Evolutionary conservation across 331 rosid genomes (phyloP), one percentile per base, ranked within the genome.

Genomic region (Malus hybrid): DNA sequence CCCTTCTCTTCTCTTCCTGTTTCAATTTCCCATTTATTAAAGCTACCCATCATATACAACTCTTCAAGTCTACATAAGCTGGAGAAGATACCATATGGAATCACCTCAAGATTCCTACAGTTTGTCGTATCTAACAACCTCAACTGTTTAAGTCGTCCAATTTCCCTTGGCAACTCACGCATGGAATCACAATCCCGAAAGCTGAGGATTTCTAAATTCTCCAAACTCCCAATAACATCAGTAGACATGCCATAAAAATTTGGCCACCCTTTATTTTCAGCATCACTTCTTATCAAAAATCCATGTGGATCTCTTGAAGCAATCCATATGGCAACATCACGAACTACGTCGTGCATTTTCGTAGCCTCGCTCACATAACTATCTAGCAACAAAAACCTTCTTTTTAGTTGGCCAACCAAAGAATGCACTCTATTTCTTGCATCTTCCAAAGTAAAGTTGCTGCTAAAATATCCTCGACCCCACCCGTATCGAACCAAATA

Each of bases 161-260:
- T 56, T 9, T 56, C 62, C 26, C 3, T n/a, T 1, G 62, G 29
- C 29, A 56, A 56, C 62, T n/a, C 29, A 6, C 5, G 4, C 2
- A 20, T n/a, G 0, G 0, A 1, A n/a, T 0, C 0, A 5, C 62
- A 20, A 3, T 1, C 0, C 0, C 58, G 58, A 56, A 56, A 56
- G 62, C 62, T 56, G 29, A 56, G 62, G 62, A 56, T 20, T 24
- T 56, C 62, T 56, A 20, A 8, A 18, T 56, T 56, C 24, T 56
- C 29, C 62, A 56, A 9, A 0, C 6, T 1, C 22, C 62, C 62
- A 56, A 56, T 52, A 52, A 16, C 28, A 56, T 20, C 6, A 9
- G 11, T 39, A 56, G 28, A 56, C 22, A 56, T 8, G 24, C 10
- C 28, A 19, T 10, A 3, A 3, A 55, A 55, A n/a, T n/a, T n/a